Base-by-base conservation (phyloP, 1,284 basidiomycete genomes). In the Chalciporus sp. region DNA sequence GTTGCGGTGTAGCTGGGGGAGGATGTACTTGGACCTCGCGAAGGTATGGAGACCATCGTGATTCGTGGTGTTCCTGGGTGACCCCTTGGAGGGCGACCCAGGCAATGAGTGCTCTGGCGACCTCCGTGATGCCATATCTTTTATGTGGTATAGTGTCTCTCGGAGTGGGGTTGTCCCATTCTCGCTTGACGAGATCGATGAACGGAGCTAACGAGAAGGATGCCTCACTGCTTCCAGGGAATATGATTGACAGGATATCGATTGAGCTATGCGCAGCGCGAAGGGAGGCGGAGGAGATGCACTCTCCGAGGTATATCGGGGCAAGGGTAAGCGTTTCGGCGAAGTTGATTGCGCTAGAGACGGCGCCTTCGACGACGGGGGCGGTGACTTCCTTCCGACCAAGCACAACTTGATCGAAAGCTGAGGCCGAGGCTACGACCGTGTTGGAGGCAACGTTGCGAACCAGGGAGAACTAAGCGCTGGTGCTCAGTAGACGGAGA, bases 191-290 rank as follows among this genome's bases (percentile, higher is more conserved):
- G 28, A 92, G 81, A 23, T 76, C 78, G 47, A 90, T 83, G 69
- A 92, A 90, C n/a, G 87, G 86, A 12, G 83, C 84, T 14, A 92
- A 74, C 2, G 88, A 90, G 67, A 90, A 90, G 16, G 85, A 85
- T 5, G 88, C 86, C 58, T 92, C 89, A 63, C 82, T 85, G 62
- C 83, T 84, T 8, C 86, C 85, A 1, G 88, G 86, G 63, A 90
- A 87, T 57, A 92, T 82, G 42, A 80, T 76, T 9, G 85, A 81
- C 35, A 92, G 78, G 42, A 84, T 77, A 62, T 89, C 88, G 55
- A 92, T 82, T 23, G 88, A 88, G 55, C 82, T 82, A 52, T 88
- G 82, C 0, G 87, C 89, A 2, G 87, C 88, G 16, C 84, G 74
- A 42, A 92, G 74, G 5, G 85, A 87, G 1, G 87, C 86, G 2